A percentile compares a stretch with the other conserved stretches of the same genome.
These are phyloP conservation scores for Debaryomyces coudertii DNA, from an alignment of 1,139 yeast species.

Conservation along the genomic window DNA sequence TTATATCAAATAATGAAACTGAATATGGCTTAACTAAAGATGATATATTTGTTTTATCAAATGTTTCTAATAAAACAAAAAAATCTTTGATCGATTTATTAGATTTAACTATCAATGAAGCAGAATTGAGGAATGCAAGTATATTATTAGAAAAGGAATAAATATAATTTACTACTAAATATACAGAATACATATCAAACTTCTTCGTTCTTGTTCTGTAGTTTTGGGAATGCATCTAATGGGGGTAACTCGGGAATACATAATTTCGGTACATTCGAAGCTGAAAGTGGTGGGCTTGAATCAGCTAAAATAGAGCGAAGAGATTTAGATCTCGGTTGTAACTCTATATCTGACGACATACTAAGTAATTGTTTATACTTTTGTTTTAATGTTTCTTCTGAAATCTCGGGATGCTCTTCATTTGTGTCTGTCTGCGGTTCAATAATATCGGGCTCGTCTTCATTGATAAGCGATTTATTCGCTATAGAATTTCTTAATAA, in stretches of 20 bases:
- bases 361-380: constrained; percentile 11
- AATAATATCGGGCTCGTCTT: constrained; percentile 3
- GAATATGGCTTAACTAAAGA: constrained; percentile 49
- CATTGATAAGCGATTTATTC: constrained; percentile 2
- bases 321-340: constrained; percentile 3
- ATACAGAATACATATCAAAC: constrained; percentile 6
- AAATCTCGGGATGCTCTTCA: constrained; percentile 8
- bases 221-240: constrained; percentile 27
- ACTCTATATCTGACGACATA: not conserved
- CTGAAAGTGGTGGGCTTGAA: constrained; percentile 4
- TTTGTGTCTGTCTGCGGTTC: constrained; percentile 2
- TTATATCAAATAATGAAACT: constrained; percentile 52
- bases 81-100: constrained; percentile 61
- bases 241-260: constrained; percentile 30
- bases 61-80: constrained; percentile 65
- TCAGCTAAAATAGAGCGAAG: constrained; percentile 5
- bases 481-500: constrained; percentile 16
- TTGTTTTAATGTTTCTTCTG: constrained; percentile 9
- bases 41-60: constrained; percentile 53
- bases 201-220: constrained; percentile 8
- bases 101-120: constrained; percentile 65
- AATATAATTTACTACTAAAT: constrained; percentile 1
- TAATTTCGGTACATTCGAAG: not conserved
- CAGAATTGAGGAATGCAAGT: constrained; percentile 82
- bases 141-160: constrained; percentile 64